phyloP scores from a whole-genome alignment of 768 basidiomycete species.

The Tulasnella sp. region DNA sequence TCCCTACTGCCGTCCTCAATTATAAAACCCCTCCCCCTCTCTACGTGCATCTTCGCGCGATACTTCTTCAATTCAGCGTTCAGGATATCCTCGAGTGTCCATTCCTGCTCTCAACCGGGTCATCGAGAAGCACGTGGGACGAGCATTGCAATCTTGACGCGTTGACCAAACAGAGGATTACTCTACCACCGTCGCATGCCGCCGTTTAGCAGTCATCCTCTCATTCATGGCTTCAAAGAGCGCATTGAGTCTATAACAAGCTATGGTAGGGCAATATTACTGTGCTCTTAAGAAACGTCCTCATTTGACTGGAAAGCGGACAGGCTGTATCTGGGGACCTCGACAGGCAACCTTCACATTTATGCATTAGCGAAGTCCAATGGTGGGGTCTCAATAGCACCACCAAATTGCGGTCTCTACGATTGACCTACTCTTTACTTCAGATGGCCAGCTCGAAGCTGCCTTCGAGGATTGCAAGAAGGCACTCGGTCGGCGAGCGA shows the following conservation, averaged over 20 bases:
- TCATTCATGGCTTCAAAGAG: conserved; percentile 47
- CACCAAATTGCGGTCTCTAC: background rate
- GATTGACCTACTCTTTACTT: conserved; percentile 25
- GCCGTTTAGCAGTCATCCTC: conserved; percentile 43
- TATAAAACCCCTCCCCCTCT: conserved; percentile 18
- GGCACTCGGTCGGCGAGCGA: conserved; percentile 62
- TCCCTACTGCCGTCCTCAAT: conserved; percentile 9
- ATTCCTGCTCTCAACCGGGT: background rate
- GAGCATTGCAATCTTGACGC: conserved; percentile 33
- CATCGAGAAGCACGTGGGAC: background rate
- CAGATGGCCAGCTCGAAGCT: conserved; percentile 45
- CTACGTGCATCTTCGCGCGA: background rate
- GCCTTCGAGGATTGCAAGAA: conserved; percentile 68
- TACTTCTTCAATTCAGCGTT: background rate
- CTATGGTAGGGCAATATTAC: conserved; percentile 27
- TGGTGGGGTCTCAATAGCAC: background rate
- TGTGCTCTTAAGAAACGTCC: background rate
- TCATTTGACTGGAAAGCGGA: conserved; percentile 45
- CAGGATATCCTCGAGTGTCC: background rate
- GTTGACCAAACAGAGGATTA: background rate
- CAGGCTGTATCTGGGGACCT: conserved; percentile 65
- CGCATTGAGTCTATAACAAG: conserved; percentile 44
- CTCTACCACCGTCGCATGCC: conserved; percentile 40
- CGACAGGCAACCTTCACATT: conserved; percentile 58
- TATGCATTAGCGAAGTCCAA: conserved; percentile 50